These are phyloP conservation scores for Cyberlindnera galapagoensis DNA, from an alignment of 805 yeast species.

Conservation along the genomic window DNA sequence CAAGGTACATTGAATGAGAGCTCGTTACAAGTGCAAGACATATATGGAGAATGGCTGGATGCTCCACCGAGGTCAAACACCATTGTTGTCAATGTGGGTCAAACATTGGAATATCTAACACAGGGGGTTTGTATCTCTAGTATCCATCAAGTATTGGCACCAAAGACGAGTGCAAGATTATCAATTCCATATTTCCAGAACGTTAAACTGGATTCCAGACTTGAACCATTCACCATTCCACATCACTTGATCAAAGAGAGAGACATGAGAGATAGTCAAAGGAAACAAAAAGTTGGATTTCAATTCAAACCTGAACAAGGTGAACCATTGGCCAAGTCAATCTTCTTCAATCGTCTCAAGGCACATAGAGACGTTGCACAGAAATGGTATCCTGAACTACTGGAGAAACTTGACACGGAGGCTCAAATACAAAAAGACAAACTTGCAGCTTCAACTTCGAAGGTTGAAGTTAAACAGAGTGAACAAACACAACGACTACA, in stretches of 20 bases:
- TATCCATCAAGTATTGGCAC: constrained; percentile 34
- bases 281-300: constrained; percentile 21
- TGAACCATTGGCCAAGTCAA: constrained; percentile 39
- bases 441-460: constrained; percentile 31
- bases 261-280: constrained; percentile 31
- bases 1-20: constrained; percentile 44
- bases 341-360: constrained; percentile 38
- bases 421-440: constrained; percentile 37
- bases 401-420: constrained; percentile 36
- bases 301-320: constrained; percentile 13
- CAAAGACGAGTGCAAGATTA: constrained; percentile 26
- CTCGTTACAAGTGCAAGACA: constrained; percentile 40
- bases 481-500: not conserved
- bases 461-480: constrained; percentile 20
- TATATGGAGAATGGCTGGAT: constrained; percentile 40
- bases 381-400: constrained; percentile 37
- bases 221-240: constrained; percentile 31
- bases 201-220: constrained; percentile 26
- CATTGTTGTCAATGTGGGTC: constrained; percentile 42
- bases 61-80: constrained; percentile 33
- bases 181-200: constrained; percentile 42
- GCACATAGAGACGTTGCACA: constrained; percentile 41
- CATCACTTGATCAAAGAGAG: constrained; percentile 24
- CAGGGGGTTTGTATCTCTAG: constrained; percentile 43
- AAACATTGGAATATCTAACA: constrained; percentile 40